These are phyloP conservation scores for Fusarium sp. DNA, from an alignment of 2,329 filamentous ascomycete species.

Conservation along the genomic window DNA sequence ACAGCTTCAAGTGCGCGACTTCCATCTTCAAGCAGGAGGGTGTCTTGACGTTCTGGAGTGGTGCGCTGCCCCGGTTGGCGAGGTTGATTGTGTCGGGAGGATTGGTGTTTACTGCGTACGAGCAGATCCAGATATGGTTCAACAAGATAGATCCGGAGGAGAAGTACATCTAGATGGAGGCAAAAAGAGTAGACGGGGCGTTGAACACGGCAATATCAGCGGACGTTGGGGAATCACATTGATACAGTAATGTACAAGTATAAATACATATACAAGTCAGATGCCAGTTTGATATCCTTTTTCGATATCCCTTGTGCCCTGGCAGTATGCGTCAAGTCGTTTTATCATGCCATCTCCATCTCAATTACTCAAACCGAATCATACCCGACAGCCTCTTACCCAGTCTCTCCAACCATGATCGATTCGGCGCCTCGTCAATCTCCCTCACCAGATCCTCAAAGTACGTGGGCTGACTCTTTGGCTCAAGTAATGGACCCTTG, in stretches of 20 bases:
- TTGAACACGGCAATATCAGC: constrained; percentile 25
- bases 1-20: constrained; percentile 83
- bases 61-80: constrained; percentile 85
- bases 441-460: constrained; percentile 70
- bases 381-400: constrained; percentile 67
- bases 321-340: constrained; percentile 20
- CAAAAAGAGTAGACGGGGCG: constrained; percentile 12
- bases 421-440: constrained; percentile 70
- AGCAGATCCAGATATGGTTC: constrained; percentile 86
- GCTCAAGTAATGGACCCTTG: constrained; percentile 63
- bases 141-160: constrained; percentile 82
- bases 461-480: constrained; percentile 72
- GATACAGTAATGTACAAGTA: constrained; percentile 45
- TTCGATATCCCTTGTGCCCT: constrained; percentile 34
- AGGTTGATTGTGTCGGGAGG: constrained; percentile 90
- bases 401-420: constrained; percentile 64
- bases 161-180: constrained; percentile 73
- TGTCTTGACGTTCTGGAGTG: constrained; percentile 91
- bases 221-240: constrained; percentile 32
- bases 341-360: neutral
- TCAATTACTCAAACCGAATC: constrained; percentile 64
- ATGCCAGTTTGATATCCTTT: constrained; percentile 30
- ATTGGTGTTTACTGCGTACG: constrained; percentile 98
- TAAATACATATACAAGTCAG: constrained; percentile 39
- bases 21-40: constrained; percentile 92